phyloP scores from a whole-genome alignment of 208 protist species.

The Trypanosoma rangeli region DNA sequence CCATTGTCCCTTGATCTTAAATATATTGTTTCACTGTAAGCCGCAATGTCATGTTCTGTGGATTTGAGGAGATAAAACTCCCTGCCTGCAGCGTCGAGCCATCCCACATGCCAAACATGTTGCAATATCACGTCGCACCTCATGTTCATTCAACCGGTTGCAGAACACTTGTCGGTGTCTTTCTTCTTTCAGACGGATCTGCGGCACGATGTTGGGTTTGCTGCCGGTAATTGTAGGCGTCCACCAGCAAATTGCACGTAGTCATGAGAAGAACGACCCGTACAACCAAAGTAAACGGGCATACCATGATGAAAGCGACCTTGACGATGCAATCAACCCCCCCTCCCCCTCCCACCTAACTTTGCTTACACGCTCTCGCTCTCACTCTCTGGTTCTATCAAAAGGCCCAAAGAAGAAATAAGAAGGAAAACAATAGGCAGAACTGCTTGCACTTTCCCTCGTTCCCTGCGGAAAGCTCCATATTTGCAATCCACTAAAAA shows the following conservation, averaged over 20 bases:
- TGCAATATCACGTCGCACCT: not conserved
- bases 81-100: not conserved
- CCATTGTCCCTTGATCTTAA: not conserved
- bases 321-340: not conserved
- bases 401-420: not conserved
- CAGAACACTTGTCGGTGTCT: not conserved
- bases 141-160: not conserved
- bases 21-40: too few relatives aligned
- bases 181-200: not conserved
- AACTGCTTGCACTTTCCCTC: not conserved
- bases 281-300: conserved; percentile 1
- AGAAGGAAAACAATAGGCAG: conserved; percentile 15
- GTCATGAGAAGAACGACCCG: conserved; percentile 1
- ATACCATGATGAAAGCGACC: conserved; percentile 14
- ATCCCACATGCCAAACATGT: not conserved
- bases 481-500: too few relatives aligned
- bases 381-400: too few relatives aligned
- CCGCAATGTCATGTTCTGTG: too few relatives aligned
- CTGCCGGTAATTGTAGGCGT: conserved; percentile 19
- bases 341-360: conserved; percentile 1
- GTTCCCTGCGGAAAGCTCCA: too few relatives aligned
- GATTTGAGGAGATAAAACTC: too few relatives aligned
- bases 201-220: conserved; percentile 4
- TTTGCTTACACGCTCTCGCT: not conserved
- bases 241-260: conserved; percentile 1